Conservation (phyloP, 495 filamentous ascomycete genomes). For the Penicillium cinerascens region DNA sequence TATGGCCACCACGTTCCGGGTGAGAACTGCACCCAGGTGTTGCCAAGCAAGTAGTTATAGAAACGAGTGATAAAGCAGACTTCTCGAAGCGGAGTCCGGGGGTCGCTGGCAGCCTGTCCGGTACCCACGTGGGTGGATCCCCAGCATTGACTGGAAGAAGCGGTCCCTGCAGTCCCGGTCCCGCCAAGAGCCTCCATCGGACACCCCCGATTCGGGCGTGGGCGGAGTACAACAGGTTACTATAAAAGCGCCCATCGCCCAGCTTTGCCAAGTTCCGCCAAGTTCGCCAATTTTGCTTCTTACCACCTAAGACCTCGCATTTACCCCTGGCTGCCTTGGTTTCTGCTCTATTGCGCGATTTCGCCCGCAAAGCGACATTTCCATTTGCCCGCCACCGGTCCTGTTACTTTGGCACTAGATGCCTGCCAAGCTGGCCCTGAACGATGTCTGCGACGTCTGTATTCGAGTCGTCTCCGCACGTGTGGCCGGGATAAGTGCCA, state of each 20-base stretch:
- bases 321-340: neutral
- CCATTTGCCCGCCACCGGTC: conserved; percentile 9
- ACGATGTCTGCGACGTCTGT: conserved; percentile 3
- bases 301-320: neutral
- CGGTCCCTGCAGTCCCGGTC: conserved; percentile 8
- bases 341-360: conserved; percentile 16
- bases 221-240: neutral
- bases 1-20: neutral
- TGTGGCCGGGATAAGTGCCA: conserved; percentile 1
- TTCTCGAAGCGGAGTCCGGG: neutral
- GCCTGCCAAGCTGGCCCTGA: conserved; percentile 14
- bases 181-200: conserved; percentile 10
- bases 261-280: conserved; percentile 22
- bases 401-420: conserved; percentile 10
- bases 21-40: neutral
- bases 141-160: conserved; percentile 13
- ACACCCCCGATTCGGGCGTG: neutral
- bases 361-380: conserved; percentile 1
- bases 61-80: neutral
- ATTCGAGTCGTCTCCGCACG: conserved; percentile 18
- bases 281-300: conserved; percentile 17
- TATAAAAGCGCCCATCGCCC: conserved; percentile 6
- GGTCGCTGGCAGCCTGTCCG: conserved; percentile 1
- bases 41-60: neutral
- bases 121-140: conserved; percentile 12